A percentile compares a stretch with the other conserved stretches of the same genome.
Conservation (phyloP, 2,329 filamentous ascomycete species). For the Akanthomyces uredinophilus region DNA sequence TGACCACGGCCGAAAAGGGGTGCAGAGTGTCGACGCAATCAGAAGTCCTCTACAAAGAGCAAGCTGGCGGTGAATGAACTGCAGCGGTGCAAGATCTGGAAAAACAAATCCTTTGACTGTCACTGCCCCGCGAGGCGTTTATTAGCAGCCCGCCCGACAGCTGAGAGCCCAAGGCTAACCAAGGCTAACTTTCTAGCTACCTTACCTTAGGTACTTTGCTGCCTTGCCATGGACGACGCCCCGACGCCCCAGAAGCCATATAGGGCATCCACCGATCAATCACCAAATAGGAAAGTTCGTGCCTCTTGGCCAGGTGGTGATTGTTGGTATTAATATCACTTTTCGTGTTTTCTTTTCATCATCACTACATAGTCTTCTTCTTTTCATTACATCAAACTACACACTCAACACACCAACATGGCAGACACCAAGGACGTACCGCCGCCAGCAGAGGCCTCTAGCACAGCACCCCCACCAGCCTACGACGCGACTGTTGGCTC, state of each 20-base stretch:
- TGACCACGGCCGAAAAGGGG: neutral
- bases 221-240: neutral
- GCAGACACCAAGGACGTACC: neutral
- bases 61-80: too few species aligned
- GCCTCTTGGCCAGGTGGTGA: neutral
- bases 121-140: too few species aligned
- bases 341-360: too few species aligned
- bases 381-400: neutral
- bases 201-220: too few species aligned
- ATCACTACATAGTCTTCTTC: neutral
- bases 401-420: neutral
- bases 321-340: neutral
- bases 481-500: constrained; percentile 1
- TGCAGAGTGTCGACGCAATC: too few species aligned
- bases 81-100: too few species aligned
- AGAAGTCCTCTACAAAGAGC: too few species aligned
- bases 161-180: neutral
- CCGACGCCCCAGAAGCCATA: neutral
- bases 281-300: neutral
- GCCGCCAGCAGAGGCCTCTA: neutral
- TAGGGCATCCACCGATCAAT: neutral
- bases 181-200: too few species aligned
- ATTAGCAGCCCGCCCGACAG: neutral
- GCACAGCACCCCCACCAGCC: neutral
- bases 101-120: too few species aligned